phyloP scores from a whole-genome alignment of 768 basidiomycete genomes.

The Boletus rex-veris region DNA sequence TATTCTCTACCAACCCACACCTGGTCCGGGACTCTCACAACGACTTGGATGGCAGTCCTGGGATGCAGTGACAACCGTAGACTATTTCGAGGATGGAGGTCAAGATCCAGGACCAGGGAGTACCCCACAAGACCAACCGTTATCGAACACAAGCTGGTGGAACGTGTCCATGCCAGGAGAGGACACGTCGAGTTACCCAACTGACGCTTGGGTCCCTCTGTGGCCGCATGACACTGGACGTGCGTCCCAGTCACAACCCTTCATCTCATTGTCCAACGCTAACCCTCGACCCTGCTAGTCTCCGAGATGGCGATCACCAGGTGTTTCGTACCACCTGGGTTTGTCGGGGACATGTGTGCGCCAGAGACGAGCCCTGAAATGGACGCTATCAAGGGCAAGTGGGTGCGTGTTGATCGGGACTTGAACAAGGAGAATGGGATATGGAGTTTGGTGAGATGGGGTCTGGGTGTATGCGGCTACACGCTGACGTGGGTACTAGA shows the following conservation, averaged over 20 bases:
- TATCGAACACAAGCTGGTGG: slow-evolving; percentile 17
- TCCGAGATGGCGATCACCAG: slow-evolving; percentile 73
- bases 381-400: slow-evolving; percentile 77
- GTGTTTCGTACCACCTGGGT: slow-evolving; percentile 62
- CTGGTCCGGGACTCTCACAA: slow-evolving; percentile 67
- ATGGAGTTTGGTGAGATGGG: slow-evolving; percentile 50
- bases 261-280: not conserved
- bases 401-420: slow-evolving; percentile 86
- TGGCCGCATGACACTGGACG: slow-evolving; percentile 29
- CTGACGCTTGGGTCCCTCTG: slow-evolving; percentile 45
- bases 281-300: slow-evolving; percentile 41
- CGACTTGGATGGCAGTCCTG: slow-evolving; percentile 88
- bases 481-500: slow-evolving; percentile 28
- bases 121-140: slow-evolving; percentile 5
- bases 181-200: slow-evolving; percentile 70
- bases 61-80: slow-evolving; percentile 54
- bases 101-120: not conserved
- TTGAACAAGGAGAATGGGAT: slow-evolving; percentile 63
- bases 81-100: slow-evolving; percentile 1
- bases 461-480: not conserved
- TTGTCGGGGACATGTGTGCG: slow-evolving; percentile 57
- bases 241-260: slow-evolving; percentile 7
- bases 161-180: slow-evolving; percentile 20
- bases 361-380: slow-evolving; percentile 68
- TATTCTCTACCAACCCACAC: slow-evolving; percentile 75